These are phyloP conservation scores for Chrysanthemum seticuspe DNA, from an alignment of 129 eudicot species.

Conservation along the genomic window DNA sequence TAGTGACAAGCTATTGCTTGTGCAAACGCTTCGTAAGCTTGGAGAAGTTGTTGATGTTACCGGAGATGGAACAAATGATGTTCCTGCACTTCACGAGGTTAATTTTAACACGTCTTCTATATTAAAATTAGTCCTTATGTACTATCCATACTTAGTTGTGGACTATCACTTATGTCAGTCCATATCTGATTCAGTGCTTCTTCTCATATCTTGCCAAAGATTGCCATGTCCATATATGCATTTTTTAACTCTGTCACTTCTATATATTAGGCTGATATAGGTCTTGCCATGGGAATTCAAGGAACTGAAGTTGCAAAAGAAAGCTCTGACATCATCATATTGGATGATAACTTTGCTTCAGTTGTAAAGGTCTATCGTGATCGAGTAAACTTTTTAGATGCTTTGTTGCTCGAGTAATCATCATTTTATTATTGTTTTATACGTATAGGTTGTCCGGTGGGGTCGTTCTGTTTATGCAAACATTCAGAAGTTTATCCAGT, in stretches of 20 bases:
- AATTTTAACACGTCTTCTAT: constrained; percentile 28
- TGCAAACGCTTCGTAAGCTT: constrained; percentile 72
- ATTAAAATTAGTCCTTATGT: neutral
- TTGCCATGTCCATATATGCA: too few relatives aligned
- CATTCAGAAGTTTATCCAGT: too few relatives aligned
- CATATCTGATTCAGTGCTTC: neutral
- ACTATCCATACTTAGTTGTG: neutral
- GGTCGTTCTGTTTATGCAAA: too few relatives aligned
- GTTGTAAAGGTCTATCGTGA: constrained; percentile 77
- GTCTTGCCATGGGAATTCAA: constrained; percentile 98
- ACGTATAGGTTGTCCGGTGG: too few relatives aligned
- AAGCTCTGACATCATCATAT: constrained; percentile 88
- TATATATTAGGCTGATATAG: constrained; percentile 64
- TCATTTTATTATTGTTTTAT: too few relatives aligned
- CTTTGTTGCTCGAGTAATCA: constrained; percentile 4
- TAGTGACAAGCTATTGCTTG: constrained; percentile 86
- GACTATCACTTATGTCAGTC: neutral
- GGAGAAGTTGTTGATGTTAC: constrained; percentile 97
- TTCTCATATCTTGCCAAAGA: too few relatives aligned
- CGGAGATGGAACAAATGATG: constrained; percentile 99
- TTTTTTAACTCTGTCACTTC: neutral
- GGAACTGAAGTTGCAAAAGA: constrained; percentile 99
- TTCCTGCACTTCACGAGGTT: constrained; percentile 99
- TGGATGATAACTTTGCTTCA: constrained; percentile 92
- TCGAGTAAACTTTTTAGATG: neutral